Evolutionary conservation across 257 asterid species (phyloP), one percentile per base, ranked within the genome.

Genomic region (Plantago major): DNA sequence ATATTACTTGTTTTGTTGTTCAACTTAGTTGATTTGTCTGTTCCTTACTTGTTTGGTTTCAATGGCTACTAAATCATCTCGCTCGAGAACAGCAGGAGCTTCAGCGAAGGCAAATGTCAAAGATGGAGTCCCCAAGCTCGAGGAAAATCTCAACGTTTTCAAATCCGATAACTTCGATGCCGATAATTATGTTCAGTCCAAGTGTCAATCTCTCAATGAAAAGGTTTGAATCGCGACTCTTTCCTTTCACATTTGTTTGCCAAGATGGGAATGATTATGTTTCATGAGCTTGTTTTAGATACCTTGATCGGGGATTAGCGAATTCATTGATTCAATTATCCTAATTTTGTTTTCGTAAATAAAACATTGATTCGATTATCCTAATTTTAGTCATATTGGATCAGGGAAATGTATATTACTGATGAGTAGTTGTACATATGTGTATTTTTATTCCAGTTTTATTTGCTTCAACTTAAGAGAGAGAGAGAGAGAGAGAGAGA

Each of bases 161-260:
- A 89, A 85, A 76, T 76, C 99, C 76, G 97, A 93, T 76, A 74
- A 55, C 67, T 93, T 84, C 79, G 96, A 93, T 69, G 97, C 97
- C 66, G 99, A 93, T 79, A 69, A 75, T 48, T 93, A 46, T 74
- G 83, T 93, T 66, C 88, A 87, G 67, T 84, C 97, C 79, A 93
- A 89, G 78, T 93, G 99, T 76, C 89, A 85, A 62, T 80, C 96
- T 45, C 81, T 87, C 26, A 80, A 76, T 58, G 99, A 93, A 71
- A 93, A 89, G 99, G 99, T 89, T 64, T 44, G 0, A 7, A 46
- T 42, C 11, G 50, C 16, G 2, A 42, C 10, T 22, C 42, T 9
- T 22, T n/a, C 59, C 67, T 43, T 19, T 64, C 26, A 14, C 26
- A 37, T 43, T 19, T 19, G 22, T 51, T 18, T 51, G 56, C 10